A percentile compares a stretch with the other conserved stretches of the same genome.
Evolutionary conservation across 768 basidiomycete species (phyloP).

Genomic region (Rhodotorula kratochvilovae): DNA sequence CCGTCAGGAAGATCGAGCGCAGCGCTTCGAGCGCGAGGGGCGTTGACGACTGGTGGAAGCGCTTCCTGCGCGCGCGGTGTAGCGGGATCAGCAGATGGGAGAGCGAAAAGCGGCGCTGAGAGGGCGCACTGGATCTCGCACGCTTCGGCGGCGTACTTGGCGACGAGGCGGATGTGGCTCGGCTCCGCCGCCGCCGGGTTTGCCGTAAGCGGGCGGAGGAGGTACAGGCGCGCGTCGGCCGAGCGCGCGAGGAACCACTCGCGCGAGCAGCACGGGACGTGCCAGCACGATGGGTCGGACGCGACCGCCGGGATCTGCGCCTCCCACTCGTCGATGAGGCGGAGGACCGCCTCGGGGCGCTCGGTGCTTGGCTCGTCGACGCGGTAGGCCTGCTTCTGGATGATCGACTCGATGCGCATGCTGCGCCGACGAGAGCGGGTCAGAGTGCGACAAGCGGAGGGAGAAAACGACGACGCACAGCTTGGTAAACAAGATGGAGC

Average conservation of each 20-base stretch:
- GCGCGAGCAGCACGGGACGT: constrained; percentile 5
- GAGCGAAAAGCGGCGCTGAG: neutral
- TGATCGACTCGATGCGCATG: constrained; percentile 42
- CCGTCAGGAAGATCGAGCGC: constrained; percentile 29
- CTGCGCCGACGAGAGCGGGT: neutral
- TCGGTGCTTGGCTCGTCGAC: constrained; percentile 7
- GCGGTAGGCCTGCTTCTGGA: constrained; percentile 33
- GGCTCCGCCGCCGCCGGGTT: constrained; percentile 7
- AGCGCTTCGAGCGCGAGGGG: constrained; percentile 19
- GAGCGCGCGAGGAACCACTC: constrained; percentile 24
- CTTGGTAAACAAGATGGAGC: constrained; percentile 42
- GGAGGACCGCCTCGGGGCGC: constrained; percentile 2
- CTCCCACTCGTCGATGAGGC: constrained; percentile 24
- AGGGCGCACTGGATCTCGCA: constrained; percentile 28
- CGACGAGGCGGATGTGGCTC: constrained; percentile 8
- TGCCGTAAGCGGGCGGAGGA: constrained; percentile 23
- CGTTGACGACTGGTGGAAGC: constrained; percentile 15
- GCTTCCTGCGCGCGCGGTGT: constrained; percentile 12
- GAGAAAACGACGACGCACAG: constrained; percentile 4
- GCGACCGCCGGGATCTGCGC: constrained; percentile 10
- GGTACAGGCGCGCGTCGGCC: constrained; percentile 18
- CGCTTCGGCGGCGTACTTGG: constrained; percentile 16
- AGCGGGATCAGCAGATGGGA: neutral
- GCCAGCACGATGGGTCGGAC: neutral
- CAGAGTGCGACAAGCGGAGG: too few relatives aligned